Evolutionary conservation across 1,284 basidiomycete species (phyloP).

Genomic region (Apiotrichum domesticum): DNA sequence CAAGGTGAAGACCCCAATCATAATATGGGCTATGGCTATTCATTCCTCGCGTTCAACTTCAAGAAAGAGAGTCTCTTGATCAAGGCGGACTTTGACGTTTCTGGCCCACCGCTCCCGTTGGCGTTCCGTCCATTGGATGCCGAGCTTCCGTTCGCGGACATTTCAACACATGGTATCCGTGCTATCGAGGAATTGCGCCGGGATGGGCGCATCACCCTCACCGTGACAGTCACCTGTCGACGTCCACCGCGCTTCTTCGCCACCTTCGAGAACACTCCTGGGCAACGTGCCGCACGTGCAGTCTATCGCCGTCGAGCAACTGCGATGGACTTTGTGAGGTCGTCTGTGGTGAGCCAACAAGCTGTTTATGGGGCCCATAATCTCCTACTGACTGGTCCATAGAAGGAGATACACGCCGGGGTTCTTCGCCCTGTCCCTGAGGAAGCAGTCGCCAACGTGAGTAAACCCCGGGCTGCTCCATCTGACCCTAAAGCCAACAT

Average conservation of each 20-base stretch:
- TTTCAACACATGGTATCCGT: conserved; percentile 32
- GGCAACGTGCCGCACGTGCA: neutral
- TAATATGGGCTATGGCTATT: conserved; percentile 9
- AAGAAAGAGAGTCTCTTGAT: conserved; percentile 28
- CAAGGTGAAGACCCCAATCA: conserved; percentile 12
- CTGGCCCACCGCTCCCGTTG: conserved; percentile 15
- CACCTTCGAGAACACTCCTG: conserved; percentile 14
- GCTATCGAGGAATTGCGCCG: conserved; percentile 11
- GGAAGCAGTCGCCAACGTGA: conserved; percentile 30
- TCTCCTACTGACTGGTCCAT: conserved; percentile 1
- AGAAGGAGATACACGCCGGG: conserved; percentile 33
- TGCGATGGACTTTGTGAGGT: conserved; percentile 35
- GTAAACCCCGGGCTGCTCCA: neutral
- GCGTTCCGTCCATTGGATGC: conserved; percentile 35
- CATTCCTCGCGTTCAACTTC: conserved; percentile 39
- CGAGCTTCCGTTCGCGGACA: conserved; percentile 38
- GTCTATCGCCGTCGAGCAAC: conserved; percentile 34
- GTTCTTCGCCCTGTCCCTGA: conserved; percentile 32
- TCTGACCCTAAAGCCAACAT: conserved; percentile 26
- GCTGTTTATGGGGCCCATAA: too few species aligned
- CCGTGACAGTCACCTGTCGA: conserved; percentile 31
- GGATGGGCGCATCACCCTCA: neutral
- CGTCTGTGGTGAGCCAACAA: conserved; percentile 8
- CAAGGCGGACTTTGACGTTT: conserved; percentile 10
- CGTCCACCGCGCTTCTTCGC: conserved; percentile 38